These are phyloP conservation scores for Hibiscus syriacus DNA, from an alignment of 345 rosid species.

Conservation along the genomic window DNA sequence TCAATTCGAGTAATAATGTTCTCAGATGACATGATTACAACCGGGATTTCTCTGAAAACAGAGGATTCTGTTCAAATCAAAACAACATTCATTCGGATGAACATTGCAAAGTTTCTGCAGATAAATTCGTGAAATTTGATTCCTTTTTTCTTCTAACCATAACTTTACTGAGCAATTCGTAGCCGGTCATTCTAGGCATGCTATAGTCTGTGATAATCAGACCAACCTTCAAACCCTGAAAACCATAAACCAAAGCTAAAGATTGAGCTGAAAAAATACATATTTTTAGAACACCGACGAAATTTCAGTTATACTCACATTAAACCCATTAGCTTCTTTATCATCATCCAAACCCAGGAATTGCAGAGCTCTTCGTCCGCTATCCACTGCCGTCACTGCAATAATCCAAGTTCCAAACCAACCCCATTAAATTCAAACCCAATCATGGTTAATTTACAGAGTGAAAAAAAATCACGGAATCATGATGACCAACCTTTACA, in stretches of 20 bases:
- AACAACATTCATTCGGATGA: not conserved
- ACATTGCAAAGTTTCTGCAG: no score
- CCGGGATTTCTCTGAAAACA: conserved; percentile 61
- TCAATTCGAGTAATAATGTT: conserved; percentile 70
- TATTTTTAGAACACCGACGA: not conserved
- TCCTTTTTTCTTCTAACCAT: conserved; percentile 47
- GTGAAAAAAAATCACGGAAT: no score
- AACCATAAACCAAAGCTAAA: not conserved
- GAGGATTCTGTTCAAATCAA: conserved; percentile 51
- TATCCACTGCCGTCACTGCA: conserved; percentile 78
- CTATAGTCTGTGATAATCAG: conserved; percentile 89
- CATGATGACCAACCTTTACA: conserved; percentile 32
- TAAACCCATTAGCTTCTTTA: conserved; percentile 26
- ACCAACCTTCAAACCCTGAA: conserved; percentile 75
- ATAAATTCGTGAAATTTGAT: no score
- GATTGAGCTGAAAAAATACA: not conserved
- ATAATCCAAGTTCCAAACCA: no score
- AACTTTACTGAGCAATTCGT: conserved; percentile 84
- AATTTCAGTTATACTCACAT: conserved; percentile 28
- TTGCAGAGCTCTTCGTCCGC: conserved; percentile 77
- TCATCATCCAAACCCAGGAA: conserved; percentile 61
- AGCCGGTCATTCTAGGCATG: conserved; percentile 99
- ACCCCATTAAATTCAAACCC: no score
- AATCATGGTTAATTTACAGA: no score
- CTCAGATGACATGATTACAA: conserved; percentile 94